Evolutionary conservation across 225 moss, liverwort and hornwort species (phyloP).

Genomic region (Bryoerythrophyllum caledonicum): DNA sequence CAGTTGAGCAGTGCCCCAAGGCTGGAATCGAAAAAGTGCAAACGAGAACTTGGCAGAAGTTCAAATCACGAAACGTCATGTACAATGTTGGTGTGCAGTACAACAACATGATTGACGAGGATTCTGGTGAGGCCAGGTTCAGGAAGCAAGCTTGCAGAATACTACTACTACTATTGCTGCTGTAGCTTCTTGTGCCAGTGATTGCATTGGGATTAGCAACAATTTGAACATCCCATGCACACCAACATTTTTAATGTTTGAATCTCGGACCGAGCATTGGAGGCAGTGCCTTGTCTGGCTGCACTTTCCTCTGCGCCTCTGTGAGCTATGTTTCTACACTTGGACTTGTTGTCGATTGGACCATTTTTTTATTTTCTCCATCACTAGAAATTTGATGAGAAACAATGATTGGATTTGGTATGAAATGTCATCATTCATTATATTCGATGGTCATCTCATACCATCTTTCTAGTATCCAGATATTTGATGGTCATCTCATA

Average conservation of each 20-base stretch:
- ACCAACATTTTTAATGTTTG: not conserved
- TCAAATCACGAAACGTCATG: not conserved
- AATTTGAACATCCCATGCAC: slow-evolving; percentile 7
- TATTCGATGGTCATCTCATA: too few species aligned
- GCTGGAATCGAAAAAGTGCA: not conserved
- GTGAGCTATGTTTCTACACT: too few species aligned
- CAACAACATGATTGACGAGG: not conserved
- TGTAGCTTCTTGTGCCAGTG: not conserved
- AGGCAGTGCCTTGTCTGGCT: not conserved
- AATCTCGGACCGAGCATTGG: slow-evolving; percentile 1
- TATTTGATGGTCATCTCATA: too few species aligned
- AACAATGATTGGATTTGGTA: too few species aligned
- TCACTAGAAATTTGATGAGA: too few species aligned
- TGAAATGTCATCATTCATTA: too few species aligned
- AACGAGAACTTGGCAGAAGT: not conserved
- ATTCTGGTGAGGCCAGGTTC: not conserved
- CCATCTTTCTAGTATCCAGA: too few species aligned
- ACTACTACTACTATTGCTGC: too few species aligned
- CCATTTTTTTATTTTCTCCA: too few species aligned
- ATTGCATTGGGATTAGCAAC: slow-evolving; percentile 11
- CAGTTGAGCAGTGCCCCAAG: too few species aligned
- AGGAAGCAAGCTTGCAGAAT: not conserved
- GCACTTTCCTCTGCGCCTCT: not conserved
- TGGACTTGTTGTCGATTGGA: too few species aligned
- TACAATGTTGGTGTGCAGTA: too few species aligned